Conservation (phyloP, 2,329 filamentous ascomycete genomes). For the Pestalotiopsis sp. region DNA sequence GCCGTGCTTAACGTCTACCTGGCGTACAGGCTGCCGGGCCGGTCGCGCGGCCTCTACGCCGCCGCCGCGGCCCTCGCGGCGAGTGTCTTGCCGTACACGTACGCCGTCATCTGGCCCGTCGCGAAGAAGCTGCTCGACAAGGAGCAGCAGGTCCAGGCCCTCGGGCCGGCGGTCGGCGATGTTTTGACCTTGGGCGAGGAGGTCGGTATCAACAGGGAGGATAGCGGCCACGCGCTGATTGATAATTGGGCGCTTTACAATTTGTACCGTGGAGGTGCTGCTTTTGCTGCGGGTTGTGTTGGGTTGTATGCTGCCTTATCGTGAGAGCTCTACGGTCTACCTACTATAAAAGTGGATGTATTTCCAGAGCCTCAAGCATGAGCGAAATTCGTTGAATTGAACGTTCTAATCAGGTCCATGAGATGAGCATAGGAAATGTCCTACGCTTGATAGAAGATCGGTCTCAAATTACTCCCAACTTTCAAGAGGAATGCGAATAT, state of each 20-base stretch:
- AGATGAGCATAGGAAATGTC: too few relatives aligned
- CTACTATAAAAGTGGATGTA: not conserved
- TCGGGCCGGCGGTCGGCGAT: constrained; percentile 18
- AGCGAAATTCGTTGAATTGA: too few relatives aligned
- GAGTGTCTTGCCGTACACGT: constrained; percentile 54
- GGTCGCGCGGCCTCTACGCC: constrained; percentile 39
- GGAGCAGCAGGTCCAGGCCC: constrained; percentile 38
- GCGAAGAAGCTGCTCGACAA: constrained; percentile 51
- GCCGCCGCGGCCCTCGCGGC: constrained; percentile 47
- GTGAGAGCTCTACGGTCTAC: not conserved
- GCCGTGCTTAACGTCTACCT: constrained; percentile 47
- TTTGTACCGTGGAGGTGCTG: constrained; percentile 62
- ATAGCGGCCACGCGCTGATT: constrained; percentile 16
- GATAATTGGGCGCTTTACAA: constrained; percentile 59
- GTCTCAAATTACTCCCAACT: too few relatives aligned
- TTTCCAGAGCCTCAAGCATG: too few relatives aligned
- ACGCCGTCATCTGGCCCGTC: constrained; percentile 45
- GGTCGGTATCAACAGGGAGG: constrained; percentile 11
- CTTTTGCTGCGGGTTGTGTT: constrained; percentile 41
- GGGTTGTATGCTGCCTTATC: constrained; percentile 58
- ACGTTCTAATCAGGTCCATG: too few relatives aligned
- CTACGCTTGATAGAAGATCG: too few relatives aligned
- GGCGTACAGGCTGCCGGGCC: constrained; percentile 36
- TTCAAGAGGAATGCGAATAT: too few relatives aligned
- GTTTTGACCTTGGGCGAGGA: not conserved